These are phyloP conservation scores for Cordia subcordata DNA, from an alignment of 257 asterid species.

Conservation along the genomic window DNA sequence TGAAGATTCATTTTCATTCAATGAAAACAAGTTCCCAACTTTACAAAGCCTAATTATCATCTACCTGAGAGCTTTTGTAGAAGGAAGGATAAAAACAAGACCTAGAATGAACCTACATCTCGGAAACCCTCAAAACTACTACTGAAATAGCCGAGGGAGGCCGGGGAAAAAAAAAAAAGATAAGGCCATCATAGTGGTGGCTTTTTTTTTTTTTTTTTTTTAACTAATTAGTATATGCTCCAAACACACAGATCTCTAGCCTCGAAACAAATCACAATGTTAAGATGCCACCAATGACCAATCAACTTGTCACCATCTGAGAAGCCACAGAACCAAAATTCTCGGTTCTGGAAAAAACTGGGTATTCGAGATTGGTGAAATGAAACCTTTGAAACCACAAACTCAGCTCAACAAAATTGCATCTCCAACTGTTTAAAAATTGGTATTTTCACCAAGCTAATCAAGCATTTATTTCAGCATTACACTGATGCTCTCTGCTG, in stretches of 20 bases:
- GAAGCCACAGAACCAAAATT: constrained; percentile 6
- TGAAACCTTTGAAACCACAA: background rate
- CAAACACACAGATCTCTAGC: background rate
- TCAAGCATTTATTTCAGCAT: constrained; percentile 86
- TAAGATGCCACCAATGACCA: too few relatives aligned
- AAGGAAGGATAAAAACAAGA: background rate
- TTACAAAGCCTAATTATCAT: background rate
- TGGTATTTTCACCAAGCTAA: background rate
- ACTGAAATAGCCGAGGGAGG: too few relatives aligned
- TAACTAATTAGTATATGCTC: too few relatives aligned
- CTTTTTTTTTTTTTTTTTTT: too few relatives aligned
- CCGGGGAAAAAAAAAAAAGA: too few relatives aligned
- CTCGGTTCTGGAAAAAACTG: background rate
- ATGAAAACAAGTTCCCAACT: background rate
- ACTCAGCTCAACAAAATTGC: constrained; percentile 10
- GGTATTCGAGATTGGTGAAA: background rate
- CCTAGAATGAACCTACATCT: background rate
- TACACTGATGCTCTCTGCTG: constrained; percentile 91
- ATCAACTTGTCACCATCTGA: background rate
- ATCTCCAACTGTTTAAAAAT: background rate
- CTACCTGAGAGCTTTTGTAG: background rate
- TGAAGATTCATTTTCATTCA: too few relatives aligned
- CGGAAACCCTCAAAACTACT: too few relatives aligned
- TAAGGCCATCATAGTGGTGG: too few relatives aligned
- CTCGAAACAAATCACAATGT: background rate